These are phyloP conservation scores for Vitis hybrid DNA, from an alignment of 177 flowering plant genomes.

Conservation along the genomic window DNA sequence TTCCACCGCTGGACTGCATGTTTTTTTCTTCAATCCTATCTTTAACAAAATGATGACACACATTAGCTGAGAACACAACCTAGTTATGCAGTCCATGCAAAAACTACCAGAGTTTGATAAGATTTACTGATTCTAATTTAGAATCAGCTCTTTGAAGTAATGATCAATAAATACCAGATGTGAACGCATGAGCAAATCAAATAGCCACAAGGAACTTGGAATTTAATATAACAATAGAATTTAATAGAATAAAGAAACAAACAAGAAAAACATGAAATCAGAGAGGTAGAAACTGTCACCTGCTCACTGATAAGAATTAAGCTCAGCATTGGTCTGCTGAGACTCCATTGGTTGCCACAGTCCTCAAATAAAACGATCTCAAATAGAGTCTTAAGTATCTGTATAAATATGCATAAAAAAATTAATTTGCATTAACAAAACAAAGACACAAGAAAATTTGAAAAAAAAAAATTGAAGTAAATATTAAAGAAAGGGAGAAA, in stretches of 20 bases:
- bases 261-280: neutral
- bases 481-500: neutral
- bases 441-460: neutral
- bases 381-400: conserved; percentile 91
- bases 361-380: conserved; percentile 93
- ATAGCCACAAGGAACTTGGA: neutral
- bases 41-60: no score
- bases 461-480: conserved; percentile 3
- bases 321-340: conserved; percentile 96
- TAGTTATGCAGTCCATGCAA: no score
- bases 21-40: no score
- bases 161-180: neutral
- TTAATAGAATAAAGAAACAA: neutral
- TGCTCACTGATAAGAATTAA: conserved; percentile 91
- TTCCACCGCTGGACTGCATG: no score
- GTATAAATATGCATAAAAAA: conserved; percentile 10
- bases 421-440: neutral
- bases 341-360: conserved; percentile 93
- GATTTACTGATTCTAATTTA: neutral
- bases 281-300: conserved; percentile 36
- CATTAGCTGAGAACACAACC: no score
- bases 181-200: neutral
- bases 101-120: no score
- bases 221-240: neutral
- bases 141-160: neutral